Percentiles rank a stretch among this genome's conserved stretches.
Evolutionary conservation across 1,284 basidiomycete genomes (phyloP).

Genomic region (Cystobasidium slooffiae): DNA sequence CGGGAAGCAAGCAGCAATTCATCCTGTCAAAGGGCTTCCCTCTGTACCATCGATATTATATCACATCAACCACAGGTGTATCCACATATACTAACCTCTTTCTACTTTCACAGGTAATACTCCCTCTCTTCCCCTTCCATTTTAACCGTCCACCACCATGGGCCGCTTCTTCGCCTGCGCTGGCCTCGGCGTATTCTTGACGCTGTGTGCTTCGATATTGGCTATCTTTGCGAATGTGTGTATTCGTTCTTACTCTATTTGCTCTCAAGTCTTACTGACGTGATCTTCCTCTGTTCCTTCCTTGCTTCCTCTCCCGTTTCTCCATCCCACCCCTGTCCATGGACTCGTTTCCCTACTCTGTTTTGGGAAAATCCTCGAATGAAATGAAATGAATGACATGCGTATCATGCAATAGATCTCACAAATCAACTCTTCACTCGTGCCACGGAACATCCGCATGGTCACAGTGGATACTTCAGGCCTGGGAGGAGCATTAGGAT

Average conservation of each 20-base stretch:
- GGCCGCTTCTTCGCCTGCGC: slow-evolving; percentile 44
- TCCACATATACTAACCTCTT: neutral
- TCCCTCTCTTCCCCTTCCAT: neutral
- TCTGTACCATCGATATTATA: neutral
- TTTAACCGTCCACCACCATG: slow-evolving; percentile 7
- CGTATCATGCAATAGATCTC: slow-evolving; percentile 23
- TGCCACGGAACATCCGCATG: slow-evolving; percentile 49
- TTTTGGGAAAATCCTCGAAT: slow-evolving; percentile 2
- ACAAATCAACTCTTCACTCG: slow-evolving; percentile 33
- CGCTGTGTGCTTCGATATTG: slow-evolving; percentile 38
- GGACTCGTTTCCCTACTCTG: slow-evolving; percentile 4
- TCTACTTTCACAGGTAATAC: too few relatives aligned
- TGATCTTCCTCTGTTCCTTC: neutral
- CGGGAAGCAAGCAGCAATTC: neutral
- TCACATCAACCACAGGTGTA: neutral
- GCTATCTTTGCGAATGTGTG: slow-evolving; percentile 42
- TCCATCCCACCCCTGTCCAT: neutral
- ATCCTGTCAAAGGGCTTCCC: neutral
- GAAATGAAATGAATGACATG: neutral
- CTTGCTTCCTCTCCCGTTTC: neutral
- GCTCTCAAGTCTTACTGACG: neutral
- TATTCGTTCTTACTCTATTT: neutral
- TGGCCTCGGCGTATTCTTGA: slow-evolving; percentile 39
- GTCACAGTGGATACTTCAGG: slow-evolving; percentile 48
- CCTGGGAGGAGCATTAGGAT: slow-evolving; percentile 42